Evolutionary conservation across 2,329 filamentous ascomycete genomes (phyloP).

Genomic region (Sporothrix sp.): DNA sequence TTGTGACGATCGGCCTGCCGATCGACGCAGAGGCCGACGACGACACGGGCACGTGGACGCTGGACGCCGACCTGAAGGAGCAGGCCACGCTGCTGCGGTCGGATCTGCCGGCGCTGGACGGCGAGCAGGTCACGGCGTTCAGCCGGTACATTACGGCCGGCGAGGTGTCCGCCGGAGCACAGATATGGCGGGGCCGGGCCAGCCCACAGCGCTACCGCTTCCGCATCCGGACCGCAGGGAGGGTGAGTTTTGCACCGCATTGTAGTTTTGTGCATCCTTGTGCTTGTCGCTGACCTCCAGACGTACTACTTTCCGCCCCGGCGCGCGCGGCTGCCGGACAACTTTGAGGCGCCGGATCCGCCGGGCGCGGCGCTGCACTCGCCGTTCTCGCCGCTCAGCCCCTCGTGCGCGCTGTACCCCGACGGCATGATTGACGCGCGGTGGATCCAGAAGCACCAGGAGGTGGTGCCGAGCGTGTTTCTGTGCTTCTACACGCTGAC

Average conservation of each 20-base stretch:
- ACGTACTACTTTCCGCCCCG: slow-evolving; percentile 48
- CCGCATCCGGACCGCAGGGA: slow-evolving; percentile 63
- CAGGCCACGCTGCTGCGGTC: slow-evolving; percentile 56
- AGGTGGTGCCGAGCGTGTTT: slow-evolving; percentile 69
- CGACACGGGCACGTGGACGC: slow-evolving; percentile 27
- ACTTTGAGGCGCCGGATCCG: slow-evolving; percentile 35
- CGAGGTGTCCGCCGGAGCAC: slow-evolving; percentile 42
- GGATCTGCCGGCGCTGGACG: slow-evolving; percentile 57
- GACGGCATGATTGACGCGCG: slow-evolving; percentile 74
- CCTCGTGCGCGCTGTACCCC: slow-evolving; percentile 72
- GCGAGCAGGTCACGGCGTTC: slow-evolving; percentile 54
- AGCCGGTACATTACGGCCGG: slow-evolving; percentile 55
- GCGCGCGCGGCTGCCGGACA: slow-evolving; percentile 43
- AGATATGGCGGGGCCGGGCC: slow-evolving; percentile 56
- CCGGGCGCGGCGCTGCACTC: slow-evolving; percentile 63
- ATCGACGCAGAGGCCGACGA: slow-evolving; percentile 16
- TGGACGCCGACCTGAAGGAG: slow-evolving; percentile 45
- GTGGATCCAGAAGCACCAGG: slow-evolving; percentile 86
- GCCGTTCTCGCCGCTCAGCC: slow-evolving; percentile 80
- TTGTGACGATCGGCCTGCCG: slow-evolving; percentile 69
- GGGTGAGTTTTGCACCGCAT: slow-evolving; percentile 50
- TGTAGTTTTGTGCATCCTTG: background rate
- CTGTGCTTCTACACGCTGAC: slow-evolving; percentile 72
- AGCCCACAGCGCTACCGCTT: slow-evolving; percentile 48
- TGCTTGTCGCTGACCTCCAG: slow-evolving; percentile 24